Conservation (phyloP, 2,329 filamentous ascomycete species). For the Talaromyces rugulosus region DNA sequence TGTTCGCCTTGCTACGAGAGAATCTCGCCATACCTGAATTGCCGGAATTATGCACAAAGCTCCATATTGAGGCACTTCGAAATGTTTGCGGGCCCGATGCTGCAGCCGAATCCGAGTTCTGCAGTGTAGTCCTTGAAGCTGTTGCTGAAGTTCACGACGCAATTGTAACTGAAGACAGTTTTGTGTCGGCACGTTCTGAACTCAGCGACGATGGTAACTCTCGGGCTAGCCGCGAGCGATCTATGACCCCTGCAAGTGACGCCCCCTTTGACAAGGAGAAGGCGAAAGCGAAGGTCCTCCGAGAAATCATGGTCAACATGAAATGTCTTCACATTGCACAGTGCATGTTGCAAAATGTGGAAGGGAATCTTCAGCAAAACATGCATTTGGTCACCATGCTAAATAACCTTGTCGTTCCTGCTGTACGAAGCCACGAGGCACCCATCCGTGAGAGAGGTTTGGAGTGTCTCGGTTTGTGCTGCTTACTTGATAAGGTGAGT, state of each 20-base stretch:
- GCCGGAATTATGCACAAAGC: slow-evolving; percentile 87
- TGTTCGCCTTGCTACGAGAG: slow-evolving; percentile 87
- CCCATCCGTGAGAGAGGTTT: slow-evolving; percentile 88
- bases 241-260: slow-evolving; percentile 47
- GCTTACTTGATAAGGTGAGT: slow-evolving; percentile 74
- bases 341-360: slow-evolving; percentile 93
- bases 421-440: slow-evolving; percentile 87
- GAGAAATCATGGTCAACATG: slow-evolving; percentile 94
- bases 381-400: slow-evolving; percentile 94
- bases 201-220: slow-evolving; percentile 62
- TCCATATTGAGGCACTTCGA: slow-evolving; percentile 75
- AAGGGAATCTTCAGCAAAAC: slow-evolving; percentile 82
- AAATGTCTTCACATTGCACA: slow-evolving; percentile 97
- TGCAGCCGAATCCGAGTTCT: slow-evolving; percentile 48
- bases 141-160: slow-evolving; percentile 96
- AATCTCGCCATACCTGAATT: slow-evolving; percentile 80
- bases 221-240: slow-evolving; percentile 31
- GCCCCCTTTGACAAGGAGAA: slow-evolving; percentile 52
- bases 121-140: slow-evolving; percentile 69
- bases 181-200: slow-evolving; percentile 88
- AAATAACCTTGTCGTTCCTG: slow-evolving; percentile 93
- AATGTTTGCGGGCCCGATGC: slow-evolving; percentile 67
- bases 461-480: slow-evolving; percentile 84
- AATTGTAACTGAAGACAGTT: slow-evolving; percentile 75
- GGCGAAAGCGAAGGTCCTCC: slow-evolving; percentile 65